Percentiles rank a stretch among this genome's conserved stretches.
Evolutionary conservation across 192 early-diverging fungal species (phyloP).

Genomic region (Backusella sp.): DNA sequence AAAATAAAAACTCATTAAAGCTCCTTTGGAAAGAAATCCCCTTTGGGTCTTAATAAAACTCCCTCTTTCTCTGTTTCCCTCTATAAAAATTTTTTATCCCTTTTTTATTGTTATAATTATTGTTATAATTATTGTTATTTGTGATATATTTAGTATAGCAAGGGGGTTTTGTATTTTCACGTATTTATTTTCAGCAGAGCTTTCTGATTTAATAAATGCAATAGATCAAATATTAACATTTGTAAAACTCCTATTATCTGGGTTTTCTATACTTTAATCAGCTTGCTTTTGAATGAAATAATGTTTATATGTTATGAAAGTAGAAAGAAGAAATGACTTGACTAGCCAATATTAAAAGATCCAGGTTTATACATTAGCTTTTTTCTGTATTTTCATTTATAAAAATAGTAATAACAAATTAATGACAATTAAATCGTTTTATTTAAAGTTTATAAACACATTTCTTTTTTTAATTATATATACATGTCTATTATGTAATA

Average conservation of each 20-base stretch:
- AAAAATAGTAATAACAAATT: neutral
- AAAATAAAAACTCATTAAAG: neutral
- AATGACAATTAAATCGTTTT: neutral
- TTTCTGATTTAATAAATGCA: neutral
- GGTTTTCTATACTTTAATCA: neutral
- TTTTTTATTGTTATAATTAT: neutral
- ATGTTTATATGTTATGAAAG: neutral
- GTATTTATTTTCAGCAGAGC: neutral
- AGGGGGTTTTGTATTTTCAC: neutral
- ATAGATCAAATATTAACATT: neutral
- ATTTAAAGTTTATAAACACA: neutral
- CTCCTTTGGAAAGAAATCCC: neutral
- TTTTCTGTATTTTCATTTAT: neutral
- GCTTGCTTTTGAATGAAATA: neutral
- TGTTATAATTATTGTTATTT: neutral
- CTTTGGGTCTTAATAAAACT: conserved; percentile 4
- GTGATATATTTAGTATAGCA: neutral
- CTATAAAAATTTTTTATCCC: neutral
- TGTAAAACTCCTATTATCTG: neutral
- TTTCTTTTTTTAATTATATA: neutral
- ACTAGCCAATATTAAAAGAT: neutral
- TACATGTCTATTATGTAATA: neutral
- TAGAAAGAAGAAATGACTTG: neutral
- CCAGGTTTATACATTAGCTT: neutral
- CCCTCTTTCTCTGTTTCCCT: neutral